Evolutionary conservation across 2,329 filamentous ascomycete genomes (phyloP).

Genomic region (Pyricularia grisea): DNA sequence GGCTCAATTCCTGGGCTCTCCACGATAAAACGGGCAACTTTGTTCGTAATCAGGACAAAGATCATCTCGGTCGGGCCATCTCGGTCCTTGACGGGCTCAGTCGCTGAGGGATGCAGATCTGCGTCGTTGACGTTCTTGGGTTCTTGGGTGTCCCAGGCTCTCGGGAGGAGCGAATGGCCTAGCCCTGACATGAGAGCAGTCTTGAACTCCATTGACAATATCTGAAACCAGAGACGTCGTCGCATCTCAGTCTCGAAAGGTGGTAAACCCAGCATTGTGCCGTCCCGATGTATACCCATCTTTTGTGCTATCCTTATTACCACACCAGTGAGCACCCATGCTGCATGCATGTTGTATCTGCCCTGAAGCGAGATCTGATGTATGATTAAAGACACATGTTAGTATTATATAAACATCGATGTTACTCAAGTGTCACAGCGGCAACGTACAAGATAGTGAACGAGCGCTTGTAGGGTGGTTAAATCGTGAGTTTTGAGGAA

Average conservation of each 20-base stretch:
- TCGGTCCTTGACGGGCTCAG: constrained; percentile 37
- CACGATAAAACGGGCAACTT: constrained; percentile 39
- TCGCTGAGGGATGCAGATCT: constrained; percentile 44
- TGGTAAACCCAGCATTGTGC: constrained; percentile 41
- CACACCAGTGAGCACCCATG: constrained; percentile 52
- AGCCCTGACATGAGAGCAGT: constrained; percentile 49
- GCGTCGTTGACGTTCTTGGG: constrained; percentile 51
- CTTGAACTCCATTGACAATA: constrained; percentile 48
- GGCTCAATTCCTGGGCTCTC: constrained; percentile 38
- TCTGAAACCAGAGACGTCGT: constrained; percentile 58
- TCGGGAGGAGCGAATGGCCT: constrained; percentile 39
- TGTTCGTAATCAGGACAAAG: constrained; percentile 40
- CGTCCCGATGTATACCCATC: constrained; percentile 58
- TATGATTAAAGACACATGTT: constrained; percentile 4
- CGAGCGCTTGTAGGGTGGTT: constrained; percentile 47
- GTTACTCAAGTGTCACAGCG: constrained; percentile 4
- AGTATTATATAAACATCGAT: neutral
- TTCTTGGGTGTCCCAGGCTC: constrained; percentile 45
- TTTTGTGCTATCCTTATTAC: constrained; percentile 56
- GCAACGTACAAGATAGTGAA: constrained; percentile 43
- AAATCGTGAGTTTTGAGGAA: constrained; percentile 52
- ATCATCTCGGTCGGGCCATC: constrained; percentile 54
- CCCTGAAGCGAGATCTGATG: constrained; percentile 44
- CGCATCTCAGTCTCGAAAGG: constrained; percentile 60
- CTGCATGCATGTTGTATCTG: constrained; percentile 47